A percentile compares a stretch with the other conserved stretches of the same genome.
These are phyloP conservation scores for Aspergillus quadricinctus DNA, from an alignment of 2,329 filamentous ascomycete species.

Conservation along the genomic window DNA sequence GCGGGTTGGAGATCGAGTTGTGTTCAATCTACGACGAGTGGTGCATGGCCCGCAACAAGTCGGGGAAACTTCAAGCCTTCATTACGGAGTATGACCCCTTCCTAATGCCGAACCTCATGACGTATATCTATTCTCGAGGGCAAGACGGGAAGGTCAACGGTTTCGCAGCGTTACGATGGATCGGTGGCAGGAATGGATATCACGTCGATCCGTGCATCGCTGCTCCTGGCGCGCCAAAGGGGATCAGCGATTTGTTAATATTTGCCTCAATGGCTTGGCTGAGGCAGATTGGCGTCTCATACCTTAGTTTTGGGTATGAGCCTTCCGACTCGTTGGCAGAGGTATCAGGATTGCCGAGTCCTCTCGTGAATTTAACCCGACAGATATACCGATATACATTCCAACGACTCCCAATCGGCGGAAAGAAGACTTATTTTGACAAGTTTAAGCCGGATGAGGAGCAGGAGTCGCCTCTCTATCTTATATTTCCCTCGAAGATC, in stretches of 20 bases:
- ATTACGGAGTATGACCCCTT: slow-evolving; percentile 17
- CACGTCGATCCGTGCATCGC: slow-evolving; percentile 42
- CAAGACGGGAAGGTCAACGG: slow-evolving; percentile 29
- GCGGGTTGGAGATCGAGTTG: not conserved
- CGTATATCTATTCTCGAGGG: slow-evolving; percentile 36
- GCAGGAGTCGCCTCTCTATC: slow-evolving; percentile 29
- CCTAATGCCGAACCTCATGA: slow-evolving; percentile 36
- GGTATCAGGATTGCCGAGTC: slow-evolving; percentile 28
- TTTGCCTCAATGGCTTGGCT: slow-evolving; percentile 37
- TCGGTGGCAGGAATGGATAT: slow-evolving; percentile 36
- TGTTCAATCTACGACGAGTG: not conserved
- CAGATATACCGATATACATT: slow-evolving; percentile 30
- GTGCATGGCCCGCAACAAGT: not conserved
- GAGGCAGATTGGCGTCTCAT: slow-evolving; percentile 27
- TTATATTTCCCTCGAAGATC: slow-evolving; percentile 33
- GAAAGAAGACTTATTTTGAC: slow-evolving; percentile 40
- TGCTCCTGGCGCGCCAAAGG: slow-evolving; percentile 29
- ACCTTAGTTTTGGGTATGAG: slow-evolving; percentile 39
- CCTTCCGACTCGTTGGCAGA: slow-evolving; percentile 29
- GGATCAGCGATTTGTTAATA: slow-evolving; percentile 37
- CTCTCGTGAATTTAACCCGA: slow-evolving; percentile 26
- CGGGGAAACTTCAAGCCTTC: slow-evolving; percentile 4
- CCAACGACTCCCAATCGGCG: slow-evolving; percentile 29
- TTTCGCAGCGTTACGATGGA: slow-evolving; percentile 36
- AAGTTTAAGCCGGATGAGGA: slow-evolving; percentile 34